Base-by-base conservation (phyloP, 306 rosid species). In the Prunus campanulata region DNA sequence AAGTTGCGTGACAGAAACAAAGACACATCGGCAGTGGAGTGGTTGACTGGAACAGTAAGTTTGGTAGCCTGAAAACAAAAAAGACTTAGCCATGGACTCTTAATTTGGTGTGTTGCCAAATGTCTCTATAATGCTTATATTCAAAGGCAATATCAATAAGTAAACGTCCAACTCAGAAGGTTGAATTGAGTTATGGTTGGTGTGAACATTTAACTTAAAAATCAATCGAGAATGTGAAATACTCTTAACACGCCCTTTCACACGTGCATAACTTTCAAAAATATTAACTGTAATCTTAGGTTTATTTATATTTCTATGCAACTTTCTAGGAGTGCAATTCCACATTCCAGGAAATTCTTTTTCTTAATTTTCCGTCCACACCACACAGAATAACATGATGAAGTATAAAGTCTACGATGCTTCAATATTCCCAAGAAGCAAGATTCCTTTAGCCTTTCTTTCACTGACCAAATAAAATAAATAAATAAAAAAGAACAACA, bases 361-460 rank as follows among this genome's bases (percentile, higher is more conserved):
- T 11, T 8, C 4, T 12, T 35, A 8, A 2, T 65, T 64, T 32
- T 3, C 50, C 27, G 8, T 48, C 74, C 49, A 70, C 63, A 51
- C 74, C 49, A 70, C 63, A 51, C 47, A 5, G 22, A 55, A 56
- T 55, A 63, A 47, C 60, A 62, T 19, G n/a, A 29, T 74, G 30
- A 16, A 24, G 60, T 50, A 74, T 27, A 62, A 48, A 62, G 62
- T 30, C 50, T 62, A 60, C 59, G 5, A 24, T 8, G 14, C 66
- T 20, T 39, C 76, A 14, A 42, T 35, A 35, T 5, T 72, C 11
- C 54, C 76, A 56, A 72, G 66, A 72, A 55, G 66, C 52, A 22
- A 72, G 76, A 72, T 72, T 56, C 76, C 16, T 71, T 54, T 11
- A 44, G 27, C n/a, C 24, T 56, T 55, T 20, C 66, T 20, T 14